Evolutionary conservation across 192 early-diverging fungal species (phyloP).

Genomic region (Backusella circina): DNA sequence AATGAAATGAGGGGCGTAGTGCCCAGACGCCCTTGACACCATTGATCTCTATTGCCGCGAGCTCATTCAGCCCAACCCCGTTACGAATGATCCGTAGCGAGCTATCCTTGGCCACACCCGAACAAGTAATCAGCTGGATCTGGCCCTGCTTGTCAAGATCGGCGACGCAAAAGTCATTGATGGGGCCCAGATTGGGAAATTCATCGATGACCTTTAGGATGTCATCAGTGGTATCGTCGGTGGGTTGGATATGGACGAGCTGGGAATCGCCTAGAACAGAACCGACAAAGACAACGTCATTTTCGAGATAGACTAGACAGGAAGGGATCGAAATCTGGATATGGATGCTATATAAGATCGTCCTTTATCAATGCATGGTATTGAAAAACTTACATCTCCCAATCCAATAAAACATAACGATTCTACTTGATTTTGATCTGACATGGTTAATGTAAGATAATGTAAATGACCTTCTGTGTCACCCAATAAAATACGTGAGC

Average conservation of each 20-base stretch:
- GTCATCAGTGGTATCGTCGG: slow-evolving; percentile 30
- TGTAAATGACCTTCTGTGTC: slow-evolving; percentile 66
- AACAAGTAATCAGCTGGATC: slow-evolving; percentile 83
- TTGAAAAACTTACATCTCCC: slow-evolving; percentile 48
- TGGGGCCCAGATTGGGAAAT: slow-evolving; percentile 78
- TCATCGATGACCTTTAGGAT: slow-evolving; percentile 60
- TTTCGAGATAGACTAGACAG: slow-evolving; percentile 66
- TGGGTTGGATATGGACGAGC: slow-evolving; percentile 53
- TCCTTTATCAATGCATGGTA: too few species aligned
- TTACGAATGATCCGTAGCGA: slow-evolving; percentile 82
- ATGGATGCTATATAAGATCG: not conserved
- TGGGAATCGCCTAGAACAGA: slow-evolving; percentile 89
- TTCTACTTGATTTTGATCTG: slow-evolving; percentile 23
- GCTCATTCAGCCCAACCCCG: slow-evolving; percentile 84
- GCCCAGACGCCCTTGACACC: slow-evolving; percentile 79
- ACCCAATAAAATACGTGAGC: slow-evolving; percentile 61
- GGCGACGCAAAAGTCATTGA: slow-evolving; percentile 83
- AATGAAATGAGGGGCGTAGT: slow-evolving; percentile 46
- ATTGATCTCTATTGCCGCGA: slow-evolving; percentile 56
- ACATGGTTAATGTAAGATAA: slow-evolving; percentile 47
- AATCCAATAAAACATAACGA: slow-evolving; percentile 40
- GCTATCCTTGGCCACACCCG: slow-evolving; percentile 69
- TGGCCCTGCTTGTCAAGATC: slow-evolving; percentile 63
- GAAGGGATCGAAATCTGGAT: slow-evolving; percentile 53
- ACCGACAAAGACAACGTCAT: slow-evolving; percentile 77